Evolutionary conservation across 2,329 filamentous ascomycete genomes (phyloP), one percentile per base, ranked within the genome.

Genomic region (Gyromitra esculenta): DNA sequence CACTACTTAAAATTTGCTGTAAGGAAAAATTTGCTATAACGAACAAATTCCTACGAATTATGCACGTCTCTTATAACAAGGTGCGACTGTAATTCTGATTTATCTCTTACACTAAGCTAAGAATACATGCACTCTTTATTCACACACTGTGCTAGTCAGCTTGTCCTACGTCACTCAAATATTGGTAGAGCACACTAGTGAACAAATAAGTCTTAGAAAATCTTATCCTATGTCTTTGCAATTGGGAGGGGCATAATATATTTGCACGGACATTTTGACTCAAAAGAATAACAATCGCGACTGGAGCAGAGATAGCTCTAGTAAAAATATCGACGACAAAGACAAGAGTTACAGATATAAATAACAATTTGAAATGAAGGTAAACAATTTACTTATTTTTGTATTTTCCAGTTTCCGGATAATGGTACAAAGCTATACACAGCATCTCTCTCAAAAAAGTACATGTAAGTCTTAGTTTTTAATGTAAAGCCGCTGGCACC

Each of bases 361-460:
- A 21, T 11, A 13, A 11, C 31, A 15, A 9, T 54, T 54, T 54
- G 9, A 1, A 31, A 54, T 25, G n/a, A 21, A 54, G 50, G 11
- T 5, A 54, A 54, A 4, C 18, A n/a, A 67, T 50, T 41, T 71
- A 64, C 41, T 68, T 75, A 56, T 35, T 50, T 75, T 31, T 70
- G 59, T 70, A 1, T 69, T 70, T 59, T 31, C 50, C 9, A 39
- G 11, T 31, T 41, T 7, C n/a, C 25, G 48, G 66, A 41, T 65
- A 75, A 64, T 60, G 5, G 50, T 63, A 70, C 59, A 60, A 13
- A 69, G 15, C 60, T 31, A 31, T 31, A 31, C 25, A 31, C 25
- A 31, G 9, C 35, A 21, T 21, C 18, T 21, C 43, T 35, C 25
- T 9, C 13, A 54, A 48, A 57, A 21, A 21, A 21, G 18, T 21